Conservation (phyloP, 106 monocot genomes). For the Ottelia alismoides region DNA sequence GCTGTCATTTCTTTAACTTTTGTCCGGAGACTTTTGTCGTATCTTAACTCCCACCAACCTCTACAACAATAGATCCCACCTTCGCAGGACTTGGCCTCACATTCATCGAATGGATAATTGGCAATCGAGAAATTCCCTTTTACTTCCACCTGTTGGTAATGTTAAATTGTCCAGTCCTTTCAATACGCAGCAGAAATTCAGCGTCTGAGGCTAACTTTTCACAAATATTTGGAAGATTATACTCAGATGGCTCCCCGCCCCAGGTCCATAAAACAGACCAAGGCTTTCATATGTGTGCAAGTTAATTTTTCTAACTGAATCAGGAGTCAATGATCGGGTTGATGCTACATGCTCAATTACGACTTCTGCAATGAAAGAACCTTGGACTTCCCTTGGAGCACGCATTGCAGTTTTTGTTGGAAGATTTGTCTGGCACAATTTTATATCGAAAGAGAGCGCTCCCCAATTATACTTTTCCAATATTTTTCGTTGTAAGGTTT, state of each 20-base stretch:
- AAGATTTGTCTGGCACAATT: constrained; percentile 63
- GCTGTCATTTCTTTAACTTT: constrained; percentile 87
- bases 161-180: constrained; percentile 38
- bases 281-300: constrained; percentile 64
- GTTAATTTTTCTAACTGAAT: constrained; percentile 38
- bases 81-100: constrained; percentile 50
- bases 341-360: constrained; percentile 72
- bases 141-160: constrained; percentile 45
- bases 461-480: constrained; percentile 88
- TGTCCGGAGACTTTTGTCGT: constrained; percentile 85
- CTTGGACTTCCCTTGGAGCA: constrained; percentile 71
- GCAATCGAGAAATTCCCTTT: constrained; percentile 57
- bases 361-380: constrained; percentile 69
- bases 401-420: constrained; percentile 66
- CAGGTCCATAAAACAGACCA: constrained; percentile 22
- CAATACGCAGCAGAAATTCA: constrained; percentile 17
- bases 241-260: constrained; percentile 34
- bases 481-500: too few relatives aligned
- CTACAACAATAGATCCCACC: constrained; percentile 71
- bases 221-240: constrained; percentile 42
- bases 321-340: constrained; percentile 25
- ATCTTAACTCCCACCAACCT: constrained; percentile 86
- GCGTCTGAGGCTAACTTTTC: constrained; percentile 18
- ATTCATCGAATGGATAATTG: constrained; percentile 29
- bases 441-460: constrained; percentile 52